phyloP scores from a whole-genome alignment of 495 filamentous ascomycete genomes.

The Daldinia concentrica region DNA sequence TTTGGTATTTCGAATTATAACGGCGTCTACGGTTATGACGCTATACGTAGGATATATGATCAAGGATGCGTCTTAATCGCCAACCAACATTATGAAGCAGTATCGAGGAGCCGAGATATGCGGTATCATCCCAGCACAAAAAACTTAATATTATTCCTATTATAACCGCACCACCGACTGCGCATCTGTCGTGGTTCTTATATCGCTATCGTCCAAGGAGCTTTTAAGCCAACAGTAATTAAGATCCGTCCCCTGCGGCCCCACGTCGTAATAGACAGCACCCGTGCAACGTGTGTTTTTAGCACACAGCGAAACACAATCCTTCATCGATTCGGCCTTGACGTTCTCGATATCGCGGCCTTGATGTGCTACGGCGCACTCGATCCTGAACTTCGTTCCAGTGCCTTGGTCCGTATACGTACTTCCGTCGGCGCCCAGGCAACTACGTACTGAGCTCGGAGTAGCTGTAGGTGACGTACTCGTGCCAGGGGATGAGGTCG shows the following conservation, averaged over 20 bases:
- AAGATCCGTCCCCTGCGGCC: slow-evolving; percentile 43
- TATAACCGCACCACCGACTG: slow-evolving; percentile 36
- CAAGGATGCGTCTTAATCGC: too few relatives aligned
- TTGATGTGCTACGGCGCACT: background rate
- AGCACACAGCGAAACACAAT: background rate
- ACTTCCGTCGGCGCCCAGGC: background rate
- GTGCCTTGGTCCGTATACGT: background rate
- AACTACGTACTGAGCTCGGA: background rate
- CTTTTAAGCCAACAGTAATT: slow-evolving; percentile 45
- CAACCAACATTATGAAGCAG: background rate
- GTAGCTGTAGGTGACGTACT: background rate
- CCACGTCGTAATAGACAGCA: slow-evolving; percentile 40
- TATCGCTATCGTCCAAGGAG: slow-evolving; percentile 15
- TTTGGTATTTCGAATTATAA: too few relatives aligned
- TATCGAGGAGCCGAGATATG: background rate
- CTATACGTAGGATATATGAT: too few relatives aligned
- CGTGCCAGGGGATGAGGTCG: background rate
- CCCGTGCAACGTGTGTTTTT: slow-evolving; percentile 21
- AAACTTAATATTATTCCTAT: background rate
- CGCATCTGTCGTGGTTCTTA: slow-evolving; percentile 28
- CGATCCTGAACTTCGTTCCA: background rate
- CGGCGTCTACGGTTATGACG: too few relatives aligned
- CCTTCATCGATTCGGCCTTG: background rate
- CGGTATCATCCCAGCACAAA: background rate
- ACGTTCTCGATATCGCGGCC: background rate